These are phyloP conservation scores for Globisporangium rhizosaccharum DNA, from an alignment of 352 stramenopile species.

Conservation along the genomic window DNA sequence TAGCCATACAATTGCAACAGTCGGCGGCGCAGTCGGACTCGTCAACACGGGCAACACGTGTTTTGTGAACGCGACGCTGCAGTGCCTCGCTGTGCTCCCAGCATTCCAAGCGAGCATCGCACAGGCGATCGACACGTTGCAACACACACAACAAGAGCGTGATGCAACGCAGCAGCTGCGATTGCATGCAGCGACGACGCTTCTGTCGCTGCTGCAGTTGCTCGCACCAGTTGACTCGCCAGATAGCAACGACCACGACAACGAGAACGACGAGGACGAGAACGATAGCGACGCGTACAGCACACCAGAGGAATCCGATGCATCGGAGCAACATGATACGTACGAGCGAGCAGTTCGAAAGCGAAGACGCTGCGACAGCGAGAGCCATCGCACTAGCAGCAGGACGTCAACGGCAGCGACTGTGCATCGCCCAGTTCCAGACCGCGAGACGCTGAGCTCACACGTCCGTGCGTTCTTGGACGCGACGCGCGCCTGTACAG, in stretches of 20 bases:
- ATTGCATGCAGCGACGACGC: slow-evolving; percentile 7
- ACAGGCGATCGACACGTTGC: slow-evolving; percentile 13
- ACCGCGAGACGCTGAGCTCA: slow-evolving; percentile 9
- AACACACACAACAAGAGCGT: not conserved
- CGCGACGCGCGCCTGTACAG: slow-evolving; percentile 39
- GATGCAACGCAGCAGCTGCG: slow-evolving; percentile 1
- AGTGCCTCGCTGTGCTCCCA: slow-evolving; percentile 47
- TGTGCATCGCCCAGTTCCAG: not conserved
- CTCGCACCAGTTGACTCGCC: not conserved
- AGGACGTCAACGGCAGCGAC: not conserved
- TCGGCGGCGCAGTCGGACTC: slow-evolving; percentile 22
- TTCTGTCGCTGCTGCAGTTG: slow-evolving; percentile 13
- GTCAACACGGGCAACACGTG: slow-evolving; percentile 71
- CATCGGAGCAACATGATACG: too few relatives aligned
- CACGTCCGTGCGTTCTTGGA: slow-evolving; percentile 24
- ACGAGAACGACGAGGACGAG: slow-evolving; percentile 3
- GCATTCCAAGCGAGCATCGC: slow-evolving; percentile 30
- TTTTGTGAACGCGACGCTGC: slow-evolving; percentile 72
- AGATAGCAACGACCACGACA: not conserved
- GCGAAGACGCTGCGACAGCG: not conserved
- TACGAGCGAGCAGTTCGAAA: not conserved
- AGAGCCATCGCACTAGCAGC: not conserved
- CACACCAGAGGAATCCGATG: not conserved
- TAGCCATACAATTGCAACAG: not conserved
- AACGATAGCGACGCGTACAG: not conserved